Conservation (phyloP, 2,329 filamentous ascomycete species). For the Acrodontium crateriforme region DNA sequence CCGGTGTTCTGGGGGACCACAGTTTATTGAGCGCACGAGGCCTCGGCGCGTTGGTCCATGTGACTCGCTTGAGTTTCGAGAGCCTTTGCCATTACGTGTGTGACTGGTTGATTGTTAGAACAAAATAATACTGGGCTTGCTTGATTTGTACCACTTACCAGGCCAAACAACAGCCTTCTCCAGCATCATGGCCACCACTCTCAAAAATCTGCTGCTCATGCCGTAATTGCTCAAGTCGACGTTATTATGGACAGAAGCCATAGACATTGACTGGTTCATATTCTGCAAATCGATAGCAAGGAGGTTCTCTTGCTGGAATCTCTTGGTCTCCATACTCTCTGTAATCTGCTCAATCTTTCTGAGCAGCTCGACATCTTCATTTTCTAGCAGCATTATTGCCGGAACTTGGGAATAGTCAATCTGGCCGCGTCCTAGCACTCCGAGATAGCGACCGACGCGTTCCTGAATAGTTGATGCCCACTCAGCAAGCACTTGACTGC, state of each 20-base stretch:
- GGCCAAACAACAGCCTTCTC: conserved; percentile 88
- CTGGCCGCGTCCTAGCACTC: conserved; percentile 70
- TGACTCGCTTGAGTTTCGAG: conserved; percentile 50
- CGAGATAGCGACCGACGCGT: conserved; percentile 77
- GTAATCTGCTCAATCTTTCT: conserved; percentile 72
- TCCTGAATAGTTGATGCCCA: conserved; percentile 92
- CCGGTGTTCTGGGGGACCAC: no score
- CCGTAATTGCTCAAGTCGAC: conserved; percentile 45
- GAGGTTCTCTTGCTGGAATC: conserved; percentile 40
- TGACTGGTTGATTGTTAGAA: conserved; percentile 35
- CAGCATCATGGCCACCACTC: conserved; percentile 74
- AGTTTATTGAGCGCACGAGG: conserved; percentile 19
- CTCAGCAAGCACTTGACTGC: conserved; percentile 82
- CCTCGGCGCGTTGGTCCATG: conserved; percentile 46
- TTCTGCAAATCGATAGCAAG: conserved; percentile 33
- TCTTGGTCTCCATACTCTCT: conserved; percentile 62
- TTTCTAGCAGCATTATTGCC: conserved; percentile 78
- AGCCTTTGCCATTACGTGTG: conserved; percentile 54
- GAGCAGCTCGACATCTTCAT: conserved; percentile 78
- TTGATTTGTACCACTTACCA: conserved; percentile 45
- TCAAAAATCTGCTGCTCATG: conserved; percentile 71
- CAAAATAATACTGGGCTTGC: not conserved
- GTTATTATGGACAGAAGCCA: conserved; percentile 26
- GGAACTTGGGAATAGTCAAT: conserved; percentile 70
- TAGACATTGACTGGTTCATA: conserved; percentile 33